Conservation (phyloP, 805 yeast species). For the Scheffersomyces lignosus region DNA sequence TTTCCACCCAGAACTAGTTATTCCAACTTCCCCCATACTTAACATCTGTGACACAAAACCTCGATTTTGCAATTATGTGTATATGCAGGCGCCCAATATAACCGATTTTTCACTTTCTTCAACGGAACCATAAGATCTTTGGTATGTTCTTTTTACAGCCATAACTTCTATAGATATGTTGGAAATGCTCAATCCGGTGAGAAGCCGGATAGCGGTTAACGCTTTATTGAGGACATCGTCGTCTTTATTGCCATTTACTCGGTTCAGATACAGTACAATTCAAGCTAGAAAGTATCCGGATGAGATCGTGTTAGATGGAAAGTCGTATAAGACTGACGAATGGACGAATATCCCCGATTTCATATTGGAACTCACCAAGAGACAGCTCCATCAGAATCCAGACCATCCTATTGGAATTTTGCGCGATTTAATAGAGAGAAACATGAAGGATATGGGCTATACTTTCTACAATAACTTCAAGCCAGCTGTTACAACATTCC, state of each 20-base stretch:
- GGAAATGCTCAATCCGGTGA: background rate
- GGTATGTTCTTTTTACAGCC: no score
- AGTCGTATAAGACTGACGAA: conserved; percentile 59
- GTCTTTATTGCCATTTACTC: no score
- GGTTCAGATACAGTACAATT: background rate
- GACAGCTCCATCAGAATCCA: conserved; percentile 70
- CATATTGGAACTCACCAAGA: conserved; percentile 64
- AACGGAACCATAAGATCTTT: no score
- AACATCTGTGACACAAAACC: no score
- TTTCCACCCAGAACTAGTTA: no score
- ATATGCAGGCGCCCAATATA: no score
- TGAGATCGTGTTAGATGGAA: conserved; percentile 45
- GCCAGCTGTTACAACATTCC: conserved; percentile 78
- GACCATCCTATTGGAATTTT: conserved; percentile 91
- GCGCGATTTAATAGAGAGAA: conserved; percentile 66
- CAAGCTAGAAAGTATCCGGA: conserved; percentile 22
- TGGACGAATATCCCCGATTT: conserved; percentile 85
- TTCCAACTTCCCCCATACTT: no score
- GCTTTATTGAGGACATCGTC: no score
- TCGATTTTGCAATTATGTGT: no score
- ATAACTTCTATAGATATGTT: no score
- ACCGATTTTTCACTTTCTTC: no score
- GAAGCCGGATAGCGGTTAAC: background rate
- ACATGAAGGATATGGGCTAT: conserved; percentile 65
- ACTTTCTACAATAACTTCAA: conserved; percentile 77